Evolutionary conservation across 1,284 basidiomycete genomes (phyloP).

Genomic region (Fomitopsis pinicola): DNA sequence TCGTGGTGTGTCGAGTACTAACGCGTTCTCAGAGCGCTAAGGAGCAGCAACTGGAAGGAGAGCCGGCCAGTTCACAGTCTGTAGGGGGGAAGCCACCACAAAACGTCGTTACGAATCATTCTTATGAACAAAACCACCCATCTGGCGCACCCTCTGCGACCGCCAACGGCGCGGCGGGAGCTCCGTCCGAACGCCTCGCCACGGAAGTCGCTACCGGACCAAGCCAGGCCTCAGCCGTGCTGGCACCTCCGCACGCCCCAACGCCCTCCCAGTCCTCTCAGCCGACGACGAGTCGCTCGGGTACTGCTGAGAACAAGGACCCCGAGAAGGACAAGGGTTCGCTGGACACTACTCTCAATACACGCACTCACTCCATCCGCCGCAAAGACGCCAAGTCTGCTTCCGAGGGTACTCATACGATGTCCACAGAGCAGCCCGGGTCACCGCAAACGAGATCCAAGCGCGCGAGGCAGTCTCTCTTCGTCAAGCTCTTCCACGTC

Average conservation of each 20-base stretch:
- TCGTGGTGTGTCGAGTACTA: background rate
- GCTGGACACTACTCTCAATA: constrained; percentile 33
- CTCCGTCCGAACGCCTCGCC: constrained; percentile 11
- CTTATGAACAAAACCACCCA: constrained; percentile 5
- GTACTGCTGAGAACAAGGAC: constrained; percentile 14
- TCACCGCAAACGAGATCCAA: constrained; percentile 12
- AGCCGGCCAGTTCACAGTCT: constrained; percentile 24
- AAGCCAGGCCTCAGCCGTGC: constrained; percentile 23
- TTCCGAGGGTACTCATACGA: constrained; percentile 35
- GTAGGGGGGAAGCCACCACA: constrained; percentile 18
- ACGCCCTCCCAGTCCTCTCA: constrained; percentile 3
- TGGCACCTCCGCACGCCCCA: constrained; percentile 8
- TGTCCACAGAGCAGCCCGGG: constrained; percentile 23
- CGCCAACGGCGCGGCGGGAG: constrained; percentile 19
- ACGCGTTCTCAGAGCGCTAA: constrained; percentile 20
- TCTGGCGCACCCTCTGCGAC: constrained; percentile 6
- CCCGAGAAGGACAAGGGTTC: constrained; percentile 43
- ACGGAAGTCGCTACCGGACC: constrained; percentile 16
- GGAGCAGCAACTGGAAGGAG: constrained; percentile 25
- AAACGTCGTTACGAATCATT: constrained; percentile 16
- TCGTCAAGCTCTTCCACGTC: constrained; percentile 42
- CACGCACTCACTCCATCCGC: constrained; percentile 28
- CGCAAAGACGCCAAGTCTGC: constrained; percentile 32
- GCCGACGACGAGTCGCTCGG: constrained; percentile 17
- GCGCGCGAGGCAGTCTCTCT: constrained; percentile 33